A percentile compares a stretch with the other conserved stretches of the same genome.
phyloP scores from a whole-genome alignment of 208 protist genomes.

The Wallacemonas sp. region DNA sequence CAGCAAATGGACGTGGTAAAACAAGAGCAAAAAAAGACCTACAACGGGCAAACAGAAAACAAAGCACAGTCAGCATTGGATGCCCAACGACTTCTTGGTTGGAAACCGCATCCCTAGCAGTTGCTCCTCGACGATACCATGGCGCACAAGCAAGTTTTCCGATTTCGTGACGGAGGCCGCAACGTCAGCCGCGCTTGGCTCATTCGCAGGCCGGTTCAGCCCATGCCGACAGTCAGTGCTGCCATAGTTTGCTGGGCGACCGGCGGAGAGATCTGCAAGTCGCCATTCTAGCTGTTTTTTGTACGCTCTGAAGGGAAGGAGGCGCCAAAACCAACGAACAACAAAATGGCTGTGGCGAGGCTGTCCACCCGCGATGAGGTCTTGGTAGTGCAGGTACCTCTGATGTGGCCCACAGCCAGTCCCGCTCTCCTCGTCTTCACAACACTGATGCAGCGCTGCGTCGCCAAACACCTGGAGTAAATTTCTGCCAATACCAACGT shows the following conservation, averaged over 20 bases:
- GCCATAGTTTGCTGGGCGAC: background rate
- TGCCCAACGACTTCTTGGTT: constrained; percentile 39
- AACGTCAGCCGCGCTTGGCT: constrained; percentile 3
- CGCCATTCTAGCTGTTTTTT: constrained; percentile 37
- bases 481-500: constrained; percentile 75
- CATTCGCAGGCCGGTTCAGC: background rate
- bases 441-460: constrained; percentile 24
- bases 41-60: background rate
- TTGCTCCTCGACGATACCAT: constrained; percentile 43
- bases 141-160: constrained; percentile 17
- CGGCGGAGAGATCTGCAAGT: background rate
- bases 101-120: constrained; percentile 64
- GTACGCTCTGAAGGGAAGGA: constrained; percentile 73
- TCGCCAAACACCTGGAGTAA: constrained; percentile 88
- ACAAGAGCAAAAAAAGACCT: background rate
- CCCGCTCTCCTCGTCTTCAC: background rate
- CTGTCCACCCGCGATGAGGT: constrained; percentile 57
- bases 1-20: background rate
- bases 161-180: constrained; percentile 16
- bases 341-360: constrained; percentile 42
- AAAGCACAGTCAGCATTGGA: constrained; percentile 7
- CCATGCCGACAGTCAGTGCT: background rate
- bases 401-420: constrained; percentile 11
- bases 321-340: constrained; percentile 71
- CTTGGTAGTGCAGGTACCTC: constrained; percentile 29